Conservation (phyloP, 768 basidiomycete species). For the Termitomyces sp. region DNA sequence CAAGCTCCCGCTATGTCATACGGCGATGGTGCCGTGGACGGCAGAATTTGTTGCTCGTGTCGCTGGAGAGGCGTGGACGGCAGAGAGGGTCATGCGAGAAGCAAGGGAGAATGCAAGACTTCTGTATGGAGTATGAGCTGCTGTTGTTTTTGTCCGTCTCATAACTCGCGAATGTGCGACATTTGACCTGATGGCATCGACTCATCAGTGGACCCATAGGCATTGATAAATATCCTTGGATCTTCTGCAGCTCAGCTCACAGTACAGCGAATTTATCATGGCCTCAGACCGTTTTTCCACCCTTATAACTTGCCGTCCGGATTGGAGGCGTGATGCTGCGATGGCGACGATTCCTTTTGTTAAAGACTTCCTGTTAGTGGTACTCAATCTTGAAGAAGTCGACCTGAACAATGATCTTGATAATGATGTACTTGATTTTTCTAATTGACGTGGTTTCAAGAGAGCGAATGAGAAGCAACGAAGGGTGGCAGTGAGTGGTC, state of each 20-base stretch:
- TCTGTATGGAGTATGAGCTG: slow-evolving; percentile 51
- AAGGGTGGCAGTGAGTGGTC: not conserved
- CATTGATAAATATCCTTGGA: not conserved
- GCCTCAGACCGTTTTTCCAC: not conserved
- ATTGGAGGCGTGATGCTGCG: no score
- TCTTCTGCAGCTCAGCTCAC: not conserved
- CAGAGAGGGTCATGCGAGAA: slow-evolving; percentile 52
- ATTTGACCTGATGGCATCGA: not conserved
- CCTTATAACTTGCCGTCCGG: no score
- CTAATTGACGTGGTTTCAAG: not conserved
- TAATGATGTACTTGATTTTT: not conserved
- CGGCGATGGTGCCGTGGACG: slow-evolving; percentile 83
- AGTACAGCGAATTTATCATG: not conserved
- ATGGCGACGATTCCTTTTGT: no score
- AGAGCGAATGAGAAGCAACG: no score
- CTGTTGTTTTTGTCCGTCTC: not conserved
- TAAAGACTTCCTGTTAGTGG: no score
- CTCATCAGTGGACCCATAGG: not conserved
- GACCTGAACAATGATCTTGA: no score
- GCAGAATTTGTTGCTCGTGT: slow-evolving; percentile 65
- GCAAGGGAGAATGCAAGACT: slow-evolving; percentile 59
- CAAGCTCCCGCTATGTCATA: slow-evolving; percentile 66
- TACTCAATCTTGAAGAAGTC: no score
- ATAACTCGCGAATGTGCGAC: not conserved
- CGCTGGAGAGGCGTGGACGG: slow-evolving; percentile 41